These are phyloP conservation scores for Colletotrichum incanum DNA, from an alignment of 2,329 filamentous ascomycete genomes.

Conservation along the genomic window DNA sequence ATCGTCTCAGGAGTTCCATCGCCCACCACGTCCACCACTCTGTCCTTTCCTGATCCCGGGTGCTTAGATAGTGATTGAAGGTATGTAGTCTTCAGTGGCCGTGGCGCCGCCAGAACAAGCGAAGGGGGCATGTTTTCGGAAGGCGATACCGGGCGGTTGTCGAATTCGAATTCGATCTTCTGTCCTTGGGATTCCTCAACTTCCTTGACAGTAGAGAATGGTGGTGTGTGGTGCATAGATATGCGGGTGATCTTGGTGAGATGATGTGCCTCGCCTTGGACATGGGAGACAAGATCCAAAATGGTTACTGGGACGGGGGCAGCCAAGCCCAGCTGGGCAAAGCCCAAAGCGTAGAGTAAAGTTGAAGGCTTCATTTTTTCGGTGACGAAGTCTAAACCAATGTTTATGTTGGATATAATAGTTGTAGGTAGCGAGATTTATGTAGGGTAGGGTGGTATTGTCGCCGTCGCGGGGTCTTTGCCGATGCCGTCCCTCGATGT, in stretches of 20 bases:
- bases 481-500: background rate
- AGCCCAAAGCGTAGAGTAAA: slow-evolving; percentile 25
- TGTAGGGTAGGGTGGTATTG: background rate
- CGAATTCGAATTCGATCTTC: slow-evolving; percentile 30
- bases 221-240: slow-evolving; percentile 4
- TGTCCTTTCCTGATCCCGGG: slow-evolving; percentile 19
- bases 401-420: background rate
- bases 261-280: slow-evolving; percentile 26
- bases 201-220: slow-evolving; percentile 1
- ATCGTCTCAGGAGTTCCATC: slow-evolving; percentile 37
- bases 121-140: slow-evolving; percentile 34
- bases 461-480: background rate
- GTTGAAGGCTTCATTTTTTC: slow-evolving; percentile 38
- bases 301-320: slow-evolving; percentile 38
- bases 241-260: slow-evolving; percentile 22
- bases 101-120: slow-evolving; percentile 30
- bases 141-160: slow-evolving; percentile 37
- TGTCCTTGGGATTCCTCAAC: background rate
- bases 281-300: slow-evolving; percentile 28
- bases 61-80: slow-evolving; percentile 37
- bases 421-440: background rate
- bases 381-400: background rate
- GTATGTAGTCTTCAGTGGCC: slow-evolving; percentile 40
- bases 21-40: slow-evolving; percentile 39
- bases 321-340: slow-evolving; percentile 22